These are phyloP conservation scores for Breynia disticha DNA, from an alignment of 441 rosid genomes.

Conservation along the genomic window DNA sequence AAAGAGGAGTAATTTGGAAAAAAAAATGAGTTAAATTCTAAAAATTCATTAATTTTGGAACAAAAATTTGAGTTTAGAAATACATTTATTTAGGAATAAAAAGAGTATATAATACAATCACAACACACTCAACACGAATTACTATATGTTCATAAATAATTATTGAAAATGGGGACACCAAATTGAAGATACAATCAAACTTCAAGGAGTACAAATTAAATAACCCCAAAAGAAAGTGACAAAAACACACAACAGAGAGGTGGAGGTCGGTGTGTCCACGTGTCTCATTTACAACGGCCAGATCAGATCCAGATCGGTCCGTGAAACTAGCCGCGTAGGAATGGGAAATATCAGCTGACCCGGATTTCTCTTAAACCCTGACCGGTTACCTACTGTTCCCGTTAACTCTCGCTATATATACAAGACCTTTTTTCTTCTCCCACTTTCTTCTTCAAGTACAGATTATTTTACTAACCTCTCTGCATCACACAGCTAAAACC, in stretches of 20 bases:
- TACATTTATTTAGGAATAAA: too few species aligned
- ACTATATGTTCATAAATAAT: too few species aligned
- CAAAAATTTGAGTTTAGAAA: too few species aligned
- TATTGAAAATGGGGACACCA: too few species aligned
- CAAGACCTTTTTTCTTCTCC: background rate
- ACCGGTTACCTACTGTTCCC: slow-evolving; percentile 19
- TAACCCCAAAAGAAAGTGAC: slow-evolving; percentile 4
- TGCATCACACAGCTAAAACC: background rate
- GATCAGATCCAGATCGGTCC: slow-evolving; percentile 22
- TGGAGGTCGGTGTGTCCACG: slow-evolving; percentile 12
- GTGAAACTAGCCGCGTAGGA: slow-evolving; percentile 25
- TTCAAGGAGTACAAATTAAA: background rate
- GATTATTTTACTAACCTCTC: background rate
- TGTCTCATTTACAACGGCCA: slow-evolving; percentile 14
- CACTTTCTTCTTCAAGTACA: background rate
- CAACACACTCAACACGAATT: too few species aligned
- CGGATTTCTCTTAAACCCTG: slow-evolving; percentile 9
- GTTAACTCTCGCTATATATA: background rate
- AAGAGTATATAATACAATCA: too few species aligned
- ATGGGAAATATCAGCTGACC: slow-evolving; percentile 21
- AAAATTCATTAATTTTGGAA: too few species aligned
- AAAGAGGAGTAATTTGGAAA: too few species aligned
- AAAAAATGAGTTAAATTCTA: too few species aligned
- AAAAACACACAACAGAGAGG: background rate
- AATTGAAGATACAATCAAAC: too few species aligned